These are phyloP conservation scores for Aspergillus kassunensis DNA, from an alignment of 495 filamentous ascomycete species.

Conservation along the genomic window DNA sequence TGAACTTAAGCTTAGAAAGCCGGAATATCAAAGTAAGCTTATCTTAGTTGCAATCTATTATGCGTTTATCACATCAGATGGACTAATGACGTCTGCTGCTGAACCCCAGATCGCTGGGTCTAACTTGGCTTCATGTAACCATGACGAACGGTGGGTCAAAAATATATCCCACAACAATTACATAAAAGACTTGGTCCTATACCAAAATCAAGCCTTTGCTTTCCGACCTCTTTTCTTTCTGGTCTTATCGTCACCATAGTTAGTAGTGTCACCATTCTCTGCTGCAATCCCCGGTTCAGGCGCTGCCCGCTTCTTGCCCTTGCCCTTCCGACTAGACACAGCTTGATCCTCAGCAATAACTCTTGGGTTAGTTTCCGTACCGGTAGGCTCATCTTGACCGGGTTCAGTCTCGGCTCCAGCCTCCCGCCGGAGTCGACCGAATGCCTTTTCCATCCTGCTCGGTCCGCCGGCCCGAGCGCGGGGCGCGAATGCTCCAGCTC, in stretches of 20 bases:
- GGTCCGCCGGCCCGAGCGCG: constrained; percentile 56
- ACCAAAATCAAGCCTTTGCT: neutral
- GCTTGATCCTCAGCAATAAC: constrained; percentile 1
- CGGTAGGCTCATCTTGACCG: neutral
- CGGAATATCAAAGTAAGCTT: neutral
- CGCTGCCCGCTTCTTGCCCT: constrained; percentile 17
- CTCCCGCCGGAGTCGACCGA: constrained; percentile 60
- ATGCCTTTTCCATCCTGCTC: constrained; percentile 80
- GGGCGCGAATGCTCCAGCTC: constrained; percentile 74
- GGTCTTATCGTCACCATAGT: constrained; percentile 8
- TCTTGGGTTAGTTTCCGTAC: neutral
- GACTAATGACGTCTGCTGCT: neutral
- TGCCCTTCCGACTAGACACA: constrained; percentile 10
- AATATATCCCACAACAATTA: neutral
- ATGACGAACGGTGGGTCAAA: constrained; percentile 4
- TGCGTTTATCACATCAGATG: neutral
- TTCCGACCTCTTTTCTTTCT: constrained; percentile 11
- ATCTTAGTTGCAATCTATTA: neutral
- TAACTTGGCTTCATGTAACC: constrained; percentile 5
- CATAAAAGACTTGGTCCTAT: neutral
- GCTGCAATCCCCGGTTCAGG: neutral
- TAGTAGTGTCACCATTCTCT: neutral
- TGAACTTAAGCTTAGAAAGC: neutral
- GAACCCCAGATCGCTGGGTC: neutral
- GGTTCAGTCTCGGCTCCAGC: constrained; percentile 31